Conservation (phyloP, 495 filamentous ascomycete genomes). For the Xylaria intraflava region DNA sequence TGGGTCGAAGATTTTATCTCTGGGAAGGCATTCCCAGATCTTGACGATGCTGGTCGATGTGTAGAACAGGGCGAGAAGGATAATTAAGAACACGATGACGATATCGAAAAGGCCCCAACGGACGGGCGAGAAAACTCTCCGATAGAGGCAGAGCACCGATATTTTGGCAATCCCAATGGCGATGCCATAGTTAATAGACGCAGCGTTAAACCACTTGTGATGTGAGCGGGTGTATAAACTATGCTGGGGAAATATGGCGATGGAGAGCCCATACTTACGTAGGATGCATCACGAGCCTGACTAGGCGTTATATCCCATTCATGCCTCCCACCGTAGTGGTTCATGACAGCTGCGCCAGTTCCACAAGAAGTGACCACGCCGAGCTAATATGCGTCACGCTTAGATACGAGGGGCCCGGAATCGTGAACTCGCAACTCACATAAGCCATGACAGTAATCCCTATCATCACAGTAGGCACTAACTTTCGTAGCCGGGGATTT, state of each 20-base stretch:
- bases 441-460: not conserved
- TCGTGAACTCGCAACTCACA: not conserved
- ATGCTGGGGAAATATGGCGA: not conserved
- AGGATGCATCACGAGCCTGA: conserved; percentile 17
- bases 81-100: conserved; percentile 24
- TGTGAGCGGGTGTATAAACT: not conserved
- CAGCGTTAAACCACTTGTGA: conserved; percentile 29
- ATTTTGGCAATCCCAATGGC: conserved; percentile 34
- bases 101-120: conserved; percentile 25
- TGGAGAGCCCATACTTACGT: too few species aligned
- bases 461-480: not conserved
- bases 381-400: not conserved
- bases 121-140: conserved; percentile 32
- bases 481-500: not conserved
- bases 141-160: conserved; percentile 35
- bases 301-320: conserved; percentile 27
- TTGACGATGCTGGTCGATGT: not conserved
- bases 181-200: conserved; percentile 32
- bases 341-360: conserved; percentile 21
- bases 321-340: conserved; percentile 28
- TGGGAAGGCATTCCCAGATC: not conserved
- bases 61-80: not conserved
- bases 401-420: too few species aligned
- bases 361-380: conserved; percentile 16
- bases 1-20: not conserved